A percentile compares a stretch with the other conserved stretches of the same genome.
phyloP scores from a whole-genome alignment of 768 basidiomycete genomes.

The Mycena kentingensis region DNA sequence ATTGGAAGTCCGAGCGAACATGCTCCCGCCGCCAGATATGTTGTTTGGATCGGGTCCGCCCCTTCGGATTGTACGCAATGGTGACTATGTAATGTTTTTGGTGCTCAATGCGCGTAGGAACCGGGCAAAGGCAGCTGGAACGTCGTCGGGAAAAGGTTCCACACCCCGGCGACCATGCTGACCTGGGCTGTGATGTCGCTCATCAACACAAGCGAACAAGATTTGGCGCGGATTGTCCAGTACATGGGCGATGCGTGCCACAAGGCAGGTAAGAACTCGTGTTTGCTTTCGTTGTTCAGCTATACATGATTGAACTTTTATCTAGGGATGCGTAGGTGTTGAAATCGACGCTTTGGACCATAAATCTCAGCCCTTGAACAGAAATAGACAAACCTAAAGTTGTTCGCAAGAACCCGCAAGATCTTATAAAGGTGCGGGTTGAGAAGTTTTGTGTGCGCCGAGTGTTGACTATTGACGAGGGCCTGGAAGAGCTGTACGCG shows the following conservation, averaged over 20 bases:
- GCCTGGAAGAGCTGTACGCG: too few relatives aligned
- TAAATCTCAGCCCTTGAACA: too few relatives aligned
- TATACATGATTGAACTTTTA: too few relatives aligned
- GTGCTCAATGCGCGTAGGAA: not conserved
- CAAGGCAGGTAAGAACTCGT: not conserved
- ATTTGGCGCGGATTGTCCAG: not conserved
- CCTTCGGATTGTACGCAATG: not conserved
- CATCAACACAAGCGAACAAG: not conserved
- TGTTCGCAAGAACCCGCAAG: too few relatives aligned
- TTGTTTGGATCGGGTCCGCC: conserved; percentile 9
- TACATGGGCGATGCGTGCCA: not conserved
- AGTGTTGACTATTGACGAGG: too few relatives aligned
- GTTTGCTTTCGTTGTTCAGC: too few relatives aligned
- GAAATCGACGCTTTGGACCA: too few relatives aligned
- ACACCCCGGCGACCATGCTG: conserved; percentile 15
- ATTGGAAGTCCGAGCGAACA: conserved; percentile 12
- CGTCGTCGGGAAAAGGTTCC: conserved; percentile 23
- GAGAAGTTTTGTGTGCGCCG: too few relatives aligned
- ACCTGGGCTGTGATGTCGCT: conserved; percentile 27
- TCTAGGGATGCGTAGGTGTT: too few relatives aligned
- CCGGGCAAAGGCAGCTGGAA: conserved; percentile 34
- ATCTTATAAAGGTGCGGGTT: too few relatives aligned
- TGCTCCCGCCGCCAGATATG: conserved; percentile 21
- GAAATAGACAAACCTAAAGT: too few relatives aligned
- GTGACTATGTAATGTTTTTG: not conserved